Evolutionary conservation across 1,284 basidiomycete genomes (phyloP), one percentile per base, ranked within the genome.

Genomic region (Pyrrhoderma lamaoense): DNA sequence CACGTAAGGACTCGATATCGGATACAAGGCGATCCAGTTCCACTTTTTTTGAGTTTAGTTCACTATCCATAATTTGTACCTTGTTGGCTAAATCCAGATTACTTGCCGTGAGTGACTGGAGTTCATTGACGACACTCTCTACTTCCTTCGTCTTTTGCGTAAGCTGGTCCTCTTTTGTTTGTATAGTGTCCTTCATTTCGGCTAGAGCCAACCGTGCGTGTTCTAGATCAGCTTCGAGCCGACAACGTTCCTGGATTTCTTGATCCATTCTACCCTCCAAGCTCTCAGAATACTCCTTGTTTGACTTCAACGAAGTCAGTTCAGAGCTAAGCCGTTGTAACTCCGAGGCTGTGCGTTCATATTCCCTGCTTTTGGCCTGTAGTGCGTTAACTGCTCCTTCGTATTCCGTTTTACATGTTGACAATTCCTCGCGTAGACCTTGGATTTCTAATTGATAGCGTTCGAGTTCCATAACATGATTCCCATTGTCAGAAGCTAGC

Each of bases 81-180:
- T 25, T 25, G 8, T 43, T 37, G 19, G 13, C 22, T 7, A 35
- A 23, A 7, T 49, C 53, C 14, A 36, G 40, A 19, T 40, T 34
- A 16, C 35, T 50, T 18, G 44, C 38, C 19, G 39, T 53, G 14
- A 37, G 18, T 5, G 31, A 27, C 23, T 46, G 39, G 9, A 54
- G 43, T 21, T 54, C 48, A 35, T 14, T 1, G 3, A 38, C 27
- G 13, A 47, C 25, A 9, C 23, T 22, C 5, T 25, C 40, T n/a
- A 52, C 19, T n/a, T 52, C 38, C 8, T 25, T 16, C 8, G 36
- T 37, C 34, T 37, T 48, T 22, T 19, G 13, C 21, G 47, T 18
- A 23, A 53, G 31, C 25, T 44, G 16, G 14, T 39, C 18, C 16
- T 53, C 52, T 25, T 49, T 48, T 16, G 35, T 25, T 19, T 27